These are phyloP conservation scores for Ambrosiella xylebori DNA, from an alignment of 2,329 filamentous ascomycete genomes.

Conservation along the genomic window DNA sequence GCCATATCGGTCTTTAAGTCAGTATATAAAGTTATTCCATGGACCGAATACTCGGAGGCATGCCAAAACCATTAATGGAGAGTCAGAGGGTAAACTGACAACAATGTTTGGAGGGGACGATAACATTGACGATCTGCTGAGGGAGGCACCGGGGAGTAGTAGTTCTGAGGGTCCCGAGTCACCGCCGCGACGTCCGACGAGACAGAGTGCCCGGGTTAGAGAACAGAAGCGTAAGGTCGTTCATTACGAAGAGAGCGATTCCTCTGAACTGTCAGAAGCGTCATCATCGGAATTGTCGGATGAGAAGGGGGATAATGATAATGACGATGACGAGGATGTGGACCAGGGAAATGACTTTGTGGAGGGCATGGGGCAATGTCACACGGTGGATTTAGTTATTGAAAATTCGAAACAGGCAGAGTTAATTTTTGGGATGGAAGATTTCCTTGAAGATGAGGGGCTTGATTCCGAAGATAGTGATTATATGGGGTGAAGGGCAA, in stretches of 20 bases:
- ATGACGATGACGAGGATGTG: background rate
- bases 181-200: no score
- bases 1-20: slow-evolving; percentile 9
- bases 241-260: no score
- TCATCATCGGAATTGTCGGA: background rate
- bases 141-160: no score
- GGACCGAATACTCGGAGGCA: background rate
- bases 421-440: slow-evolving; percentile 49
- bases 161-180: no score
- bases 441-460: slow-evolving; percentile 44
- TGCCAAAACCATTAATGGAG: background rate
- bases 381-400: slow-evolving; percentile 51
- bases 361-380: slow-evolving; percentile 26
- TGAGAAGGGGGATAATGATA: background rate
- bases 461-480: slow-evolving; percentile 30
- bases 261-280: background rate
- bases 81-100: background rate
- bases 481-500: background rate
- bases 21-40: slow-evolving; percentile 1
- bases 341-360: background rate
- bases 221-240: no score
- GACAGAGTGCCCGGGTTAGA: no score
- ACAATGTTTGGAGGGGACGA: background rate
- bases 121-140: background rate
- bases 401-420: slow-evolving; percentile 62